A percentile compares a stretch with the other conserved stretches of the same genome.
Conservation (phyloP, 192 early-diverging fungal species). For the Coemansia asiatica region DNA sequence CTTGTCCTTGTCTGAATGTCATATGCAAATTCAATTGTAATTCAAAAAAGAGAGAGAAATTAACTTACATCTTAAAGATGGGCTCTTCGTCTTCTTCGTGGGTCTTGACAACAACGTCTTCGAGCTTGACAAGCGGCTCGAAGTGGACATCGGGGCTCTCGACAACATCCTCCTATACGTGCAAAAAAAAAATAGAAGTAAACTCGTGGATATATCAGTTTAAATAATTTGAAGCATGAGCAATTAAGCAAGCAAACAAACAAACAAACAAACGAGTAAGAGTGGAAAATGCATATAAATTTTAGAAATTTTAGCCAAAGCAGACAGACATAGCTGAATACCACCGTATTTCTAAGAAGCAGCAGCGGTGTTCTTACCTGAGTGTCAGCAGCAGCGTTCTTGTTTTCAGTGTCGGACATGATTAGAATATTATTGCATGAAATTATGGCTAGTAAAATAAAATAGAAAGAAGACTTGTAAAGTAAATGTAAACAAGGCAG, state of each 20-base stretch:
- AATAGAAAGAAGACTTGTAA: not conserved
- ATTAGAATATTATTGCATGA: slow-evolving; percentile 5
- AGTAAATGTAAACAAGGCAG: not conserved
- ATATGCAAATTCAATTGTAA: not conserved
- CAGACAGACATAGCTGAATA: too few species aligned
- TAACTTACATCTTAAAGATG: slow-evolving; percentile 79
- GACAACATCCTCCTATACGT: slow-evolving; percentile 68
- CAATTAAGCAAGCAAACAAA: not conserved
- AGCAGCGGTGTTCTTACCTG: slow-evolving; percentile 39
- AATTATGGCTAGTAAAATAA: not conserved
- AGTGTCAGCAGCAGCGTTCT: slow-evolving; percentile 30
- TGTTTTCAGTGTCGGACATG: slow-evolving; percentile 54
- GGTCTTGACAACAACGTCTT: slow-evolving; percentile 91
- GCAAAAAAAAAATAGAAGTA: not conserved
- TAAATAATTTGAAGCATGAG: slow-evolving; percentile 1
- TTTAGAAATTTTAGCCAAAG: too few species aligned
- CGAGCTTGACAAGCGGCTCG: slow-evolving; percentile 93
- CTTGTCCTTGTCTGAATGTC: not conserved
- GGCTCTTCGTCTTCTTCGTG: slow-evolving; percentile 93
- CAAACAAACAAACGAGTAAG: too few species aligned
- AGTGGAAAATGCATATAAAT: too few species aligned
- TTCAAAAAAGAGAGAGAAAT: slow-evolving; percentile 49
- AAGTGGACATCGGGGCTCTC: slow-evolving; percentile 90
- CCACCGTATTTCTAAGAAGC: not conserved
- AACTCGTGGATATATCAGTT: too few species aligned